Percentiles rank a stretch among this genome's conserved stretches.
phyloP scores from a whole-genome alignment of 78 protist species.

The Tieghemostelium lacteum region DNA sequence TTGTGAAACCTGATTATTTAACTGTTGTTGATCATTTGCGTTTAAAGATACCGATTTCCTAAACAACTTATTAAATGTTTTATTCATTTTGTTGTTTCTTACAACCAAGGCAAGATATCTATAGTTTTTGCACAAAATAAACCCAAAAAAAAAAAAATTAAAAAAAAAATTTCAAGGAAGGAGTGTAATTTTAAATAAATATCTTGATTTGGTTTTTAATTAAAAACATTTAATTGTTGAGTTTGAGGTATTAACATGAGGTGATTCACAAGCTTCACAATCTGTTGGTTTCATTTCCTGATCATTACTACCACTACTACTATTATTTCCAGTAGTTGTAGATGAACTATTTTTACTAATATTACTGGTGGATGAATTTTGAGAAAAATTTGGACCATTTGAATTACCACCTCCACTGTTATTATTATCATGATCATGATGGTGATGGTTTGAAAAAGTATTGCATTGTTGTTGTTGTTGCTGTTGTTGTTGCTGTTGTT shows the following conservation, averaged over 20 bases:
- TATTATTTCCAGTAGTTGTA: background rate
- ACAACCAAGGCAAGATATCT: background rate
- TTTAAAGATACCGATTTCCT: slow-evolving; percentile 5
- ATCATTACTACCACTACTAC: background rate
- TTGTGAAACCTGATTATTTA: no score
- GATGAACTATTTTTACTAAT: background rate
- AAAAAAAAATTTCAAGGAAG: no score
- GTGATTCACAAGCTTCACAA: background rate
- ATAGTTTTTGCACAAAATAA: no score
- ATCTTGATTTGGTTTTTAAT: background rate
- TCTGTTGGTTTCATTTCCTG: background rate
- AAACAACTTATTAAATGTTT: slow-evolving; percentile 31
- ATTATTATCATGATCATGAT: background rate
- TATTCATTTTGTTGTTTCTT: slow-evolving; percentile 8
- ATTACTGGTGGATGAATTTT: background rate
- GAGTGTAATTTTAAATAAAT: no score
- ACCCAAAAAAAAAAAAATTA: no score
- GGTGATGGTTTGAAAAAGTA: background rate
- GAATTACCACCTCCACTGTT: background rate
- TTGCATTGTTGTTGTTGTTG: background rate
- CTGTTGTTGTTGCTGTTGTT: background rate
- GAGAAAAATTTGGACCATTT: background rate
- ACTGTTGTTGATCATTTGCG: background rate
- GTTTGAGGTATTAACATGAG: background rate
- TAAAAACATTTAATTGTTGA: slow-evolving; percentile 32